Conservation (phyloP, 176 grass and related monocot species). For the Rhynchospora breviuscula region DNA sequence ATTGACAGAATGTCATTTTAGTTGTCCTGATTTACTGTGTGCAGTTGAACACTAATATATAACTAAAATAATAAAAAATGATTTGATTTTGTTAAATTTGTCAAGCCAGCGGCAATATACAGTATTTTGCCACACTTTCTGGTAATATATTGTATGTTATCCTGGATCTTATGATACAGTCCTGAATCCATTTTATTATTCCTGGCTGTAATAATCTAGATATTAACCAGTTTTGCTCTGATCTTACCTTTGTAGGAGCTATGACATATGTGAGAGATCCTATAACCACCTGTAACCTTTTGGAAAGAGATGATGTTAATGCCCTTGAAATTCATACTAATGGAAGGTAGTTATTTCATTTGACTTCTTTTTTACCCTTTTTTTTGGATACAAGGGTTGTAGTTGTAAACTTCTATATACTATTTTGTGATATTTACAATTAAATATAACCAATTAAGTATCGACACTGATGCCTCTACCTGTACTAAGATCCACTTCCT, state of each 20-base stretch:
- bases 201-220: background rate
- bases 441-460: background rate
- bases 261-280: slow-evolving; percentile 74
- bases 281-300: slow-evolving; percentile 50
- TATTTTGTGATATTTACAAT: no score
- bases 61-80: background rate
- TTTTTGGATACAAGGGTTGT: background rate
- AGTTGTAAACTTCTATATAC: no score
- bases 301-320: slow-evolving; percentile 73
- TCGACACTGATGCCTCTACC: background rate
- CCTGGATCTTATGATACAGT: background rate
- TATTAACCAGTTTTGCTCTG: slow-evolving; percentile 1
- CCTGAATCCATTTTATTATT: background rate
- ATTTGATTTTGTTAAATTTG: background rate
- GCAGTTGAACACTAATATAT: background rate
- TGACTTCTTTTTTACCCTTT: background rate
- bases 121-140: background rate
- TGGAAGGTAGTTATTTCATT: slow-evolving; percentile 48
- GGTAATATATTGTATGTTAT: background rate
- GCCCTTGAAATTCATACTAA: slow-evolving; percentile 91
- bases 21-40: background rate
- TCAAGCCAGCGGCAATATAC: background rate
- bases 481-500: background rate
- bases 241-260: slow-evolving; percentile 54
- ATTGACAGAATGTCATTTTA: background rate